Percentiles rank a stretch among this genome's conserved stretches.
phyloP scores from a whole-genome alignment of 306 rosid species.

The Casuarina equisetifolia region DNA sequence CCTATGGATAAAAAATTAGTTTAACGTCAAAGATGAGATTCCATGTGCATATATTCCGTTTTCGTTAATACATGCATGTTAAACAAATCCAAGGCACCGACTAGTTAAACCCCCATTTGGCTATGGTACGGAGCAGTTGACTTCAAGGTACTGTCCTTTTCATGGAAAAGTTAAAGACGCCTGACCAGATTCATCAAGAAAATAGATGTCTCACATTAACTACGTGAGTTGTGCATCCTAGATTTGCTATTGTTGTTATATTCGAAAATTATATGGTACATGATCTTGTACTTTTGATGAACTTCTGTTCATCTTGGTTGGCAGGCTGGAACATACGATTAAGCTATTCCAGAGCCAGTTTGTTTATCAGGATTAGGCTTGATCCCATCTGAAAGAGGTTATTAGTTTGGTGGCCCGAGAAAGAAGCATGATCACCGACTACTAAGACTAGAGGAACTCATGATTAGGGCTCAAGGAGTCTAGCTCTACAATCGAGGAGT shows the following conservation, averaged over 20 bases:
- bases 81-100: constrained; percentile 10
- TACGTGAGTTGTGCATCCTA: constrained; percentile 6
- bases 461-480: constrained; percentile 32
- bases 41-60: constrained; percentile 17
- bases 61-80: neutral
- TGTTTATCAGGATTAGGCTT: constrained; percentile 10
- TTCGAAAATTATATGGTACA: no score
- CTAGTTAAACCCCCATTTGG: constrained; percentile 6
- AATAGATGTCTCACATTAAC: neutral
- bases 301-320: no score
- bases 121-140: constrained; percentile 43
- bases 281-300: no score
- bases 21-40: neutral
- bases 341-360: neutral
- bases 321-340: no score
- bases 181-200: neutral
- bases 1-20: no score
- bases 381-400: constrained; percentile 4
- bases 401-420: neutral
- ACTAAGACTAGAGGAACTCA: constrained; percentile 13
- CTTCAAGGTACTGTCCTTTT: constrained; percentile 36
- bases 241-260: no score
- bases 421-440: constrained; percentile 1
- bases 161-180: constrained; percentile 5
- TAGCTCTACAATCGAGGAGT: no score